Base-by-base conservation (phyloP, 441 rosid genomes). In the Gossypium aridum region DNA sequence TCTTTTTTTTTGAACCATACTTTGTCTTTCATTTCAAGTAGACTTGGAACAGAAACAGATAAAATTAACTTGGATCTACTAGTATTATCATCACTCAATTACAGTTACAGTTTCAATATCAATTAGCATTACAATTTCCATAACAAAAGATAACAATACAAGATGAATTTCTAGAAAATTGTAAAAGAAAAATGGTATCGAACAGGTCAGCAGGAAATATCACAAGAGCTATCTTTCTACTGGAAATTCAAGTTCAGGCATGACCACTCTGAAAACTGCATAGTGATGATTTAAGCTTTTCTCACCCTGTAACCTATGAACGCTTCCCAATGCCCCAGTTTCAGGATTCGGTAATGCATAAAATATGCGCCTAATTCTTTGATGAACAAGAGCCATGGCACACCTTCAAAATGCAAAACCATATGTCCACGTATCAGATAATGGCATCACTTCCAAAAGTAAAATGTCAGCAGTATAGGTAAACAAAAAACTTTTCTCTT, bases 381-480 rank as follows among this genome's bases (percentile, higher is more conserved):
- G 97, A 83, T 95, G 98, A 70, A 93, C 94, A 23, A 95, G 94
- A 13, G 96, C 99, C 99, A 95, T 95, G 4, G 98, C 97, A 78
- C 98, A 93, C 98, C 99, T 92, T 78, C 31, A 59, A 71, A 53
- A 64, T 23, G 68, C 66, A 39, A 64, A 57, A 73, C 19, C 64
- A 60, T 54, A 25, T 13, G 54, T 59, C 26, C 12, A 73, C 7
- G 23, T 43, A 70, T 78, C 39, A 75, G 70, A 62, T 34, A 26
- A 78, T 20, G 75, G 10, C 14, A 57, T 57, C 14, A 56, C 53
- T 37, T 19, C 14, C 7, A 17, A 19, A 54, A 55, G n/a, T 2
- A 71, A 47, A 2, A 39, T 20, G 39, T 28, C 23, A 12, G 0
- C 2, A 37, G 28, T 56, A 71, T 7, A 4, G 34, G 22, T 3